A percentile compares a stretch with the other conserved stretches of the same genome.
Evolutionary conservation across 2,329 filamentous ascomycete species (phyloP).

Genomic region (Trichophyton schoenleinii): DNA sequence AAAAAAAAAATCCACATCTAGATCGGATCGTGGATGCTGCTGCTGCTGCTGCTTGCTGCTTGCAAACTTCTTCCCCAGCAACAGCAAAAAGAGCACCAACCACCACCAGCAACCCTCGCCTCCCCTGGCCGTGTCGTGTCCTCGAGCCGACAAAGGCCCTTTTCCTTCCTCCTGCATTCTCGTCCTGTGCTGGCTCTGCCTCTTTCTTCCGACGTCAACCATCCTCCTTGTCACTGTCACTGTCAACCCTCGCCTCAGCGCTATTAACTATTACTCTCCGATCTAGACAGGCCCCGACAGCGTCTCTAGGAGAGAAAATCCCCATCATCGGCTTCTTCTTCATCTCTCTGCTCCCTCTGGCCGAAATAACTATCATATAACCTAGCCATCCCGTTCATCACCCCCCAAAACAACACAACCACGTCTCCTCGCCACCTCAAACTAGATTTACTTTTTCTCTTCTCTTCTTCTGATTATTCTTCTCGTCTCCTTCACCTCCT

Average conservation of each 20-base stretch:
- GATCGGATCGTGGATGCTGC: conserved; percentile 1
- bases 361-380: background rate
- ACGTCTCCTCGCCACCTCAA: background rate
- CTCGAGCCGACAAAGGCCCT: background rate
- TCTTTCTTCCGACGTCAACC: background rate
- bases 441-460: conserved; percentile 2
- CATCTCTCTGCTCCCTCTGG: background rate
- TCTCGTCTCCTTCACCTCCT: background rate
- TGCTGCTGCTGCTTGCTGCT: too few species aligned
- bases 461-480: background rate
- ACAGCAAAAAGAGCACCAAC: background rate
- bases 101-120: background rate
- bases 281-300: background rate
- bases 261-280: background rate
- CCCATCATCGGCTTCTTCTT: background rate
- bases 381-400: background rate
- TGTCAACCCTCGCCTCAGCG: background rate
- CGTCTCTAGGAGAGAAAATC: background rate
- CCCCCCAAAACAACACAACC: background rate
- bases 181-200: background rate
- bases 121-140: background rate
- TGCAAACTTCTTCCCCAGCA: too few species aligned
- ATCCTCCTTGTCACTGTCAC: background rate
- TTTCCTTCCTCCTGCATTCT: too few species aligned
- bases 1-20: conserved; percentile 1